phyloP scores from a whole-genome alignment of 768 basidiomycete species.

The Hericium rajendrae region DNA sequence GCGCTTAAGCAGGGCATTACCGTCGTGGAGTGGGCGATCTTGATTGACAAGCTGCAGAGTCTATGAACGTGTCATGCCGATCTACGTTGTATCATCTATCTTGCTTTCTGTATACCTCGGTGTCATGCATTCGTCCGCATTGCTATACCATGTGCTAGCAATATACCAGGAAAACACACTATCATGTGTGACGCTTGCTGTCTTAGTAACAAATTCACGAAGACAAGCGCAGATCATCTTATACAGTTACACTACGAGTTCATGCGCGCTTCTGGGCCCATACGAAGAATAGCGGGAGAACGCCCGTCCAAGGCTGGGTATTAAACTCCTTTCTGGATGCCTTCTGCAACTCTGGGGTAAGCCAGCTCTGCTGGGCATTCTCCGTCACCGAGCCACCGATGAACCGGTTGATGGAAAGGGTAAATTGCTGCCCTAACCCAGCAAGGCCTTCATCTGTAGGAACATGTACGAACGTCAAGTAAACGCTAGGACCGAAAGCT shows the following conservation, averaged over 20 bases:
- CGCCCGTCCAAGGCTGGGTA: background rate
- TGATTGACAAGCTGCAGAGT: constrained; percentile 52
- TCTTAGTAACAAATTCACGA: background rate
- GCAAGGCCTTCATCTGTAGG: no score
- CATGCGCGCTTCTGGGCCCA: constrained; percentile 4
- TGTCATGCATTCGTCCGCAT: no score
- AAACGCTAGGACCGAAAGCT: no score
- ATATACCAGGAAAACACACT: no score
- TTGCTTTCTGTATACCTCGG: background rate
- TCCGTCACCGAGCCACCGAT: background rate
- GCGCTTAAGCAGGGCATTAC: constrained; percentile 61
- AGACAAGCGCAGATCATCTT: background rate
- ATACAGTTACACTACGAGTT: background rate
- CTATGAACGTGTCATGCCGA: constrained; percentile 6
- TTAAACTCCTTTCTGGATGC: background rate
- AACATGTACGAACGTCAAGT: no score
- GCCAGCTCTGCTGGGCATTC: background rate
- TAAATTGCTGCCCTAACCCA: no score
- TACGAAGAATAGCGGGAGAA: background rate
- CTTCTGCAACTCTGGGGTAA: constrained; percentile 3
- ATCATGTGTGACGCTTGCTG: no score
- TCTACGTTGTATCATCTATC: background rate
- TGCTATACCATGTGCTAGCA: no score
- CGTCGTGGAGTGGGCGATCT: constrained; percentile 70
- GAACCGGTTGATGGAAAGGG: background rate